Conservation (phyloP, 495 filamentous ascomycete species). For the Letharia columbiana region DNA sequence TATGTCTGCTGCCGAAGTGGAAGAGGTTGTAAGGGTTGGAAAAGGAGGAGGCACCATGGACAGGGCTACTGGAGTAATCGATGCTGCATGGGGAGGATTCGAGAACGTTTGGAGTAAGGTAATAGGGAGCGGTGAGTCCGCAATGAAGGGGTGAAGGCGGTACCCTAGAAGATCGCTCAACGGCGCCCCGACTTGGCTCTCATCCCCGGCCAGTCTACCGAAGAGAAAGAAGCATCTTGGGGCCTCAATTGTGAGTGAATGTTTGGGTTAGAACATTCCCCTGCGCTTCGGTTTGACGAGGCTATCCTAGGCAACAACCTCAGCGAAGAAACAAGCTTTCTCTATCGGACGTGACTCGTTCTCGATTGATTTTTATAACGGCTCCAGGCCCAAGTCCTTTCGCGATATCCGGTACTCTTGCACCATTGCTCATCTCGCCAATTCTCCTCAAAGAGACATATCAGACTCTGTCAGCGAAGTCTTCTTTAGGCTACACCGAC, state of each 20-base stretch:
- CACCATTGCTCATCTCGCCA: not conserved
- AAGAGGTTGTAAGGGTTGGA: conserved; percentile 18
- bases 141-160: conserved; percentile 5
- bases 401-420: not conserved
- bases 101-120: conserved; percentile 62
- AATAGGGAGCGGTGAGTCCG: conserved; percentile 21
- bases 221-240: not conserved
- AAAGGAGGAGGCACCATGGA: conserved; percentile 12
- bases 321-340: not conserved
- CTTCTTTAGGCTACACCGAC: not conserved
- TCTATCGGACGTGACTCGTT: not conserved
- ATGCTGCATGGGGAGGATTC: conserved; percentile 36
- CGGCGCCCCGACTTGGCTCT: not conserved
- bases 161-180: not conserved
- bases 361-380: not conserved
- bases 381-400: too few relatives aligned
- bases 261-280: not conserved
- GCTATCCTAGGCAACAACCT: not conserved
- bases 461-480: not conserved
- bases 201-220: not conserved
- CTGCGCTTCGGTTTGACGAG: not conserved
- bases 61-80: conserved; percentile 10
- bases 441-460: not conserved
- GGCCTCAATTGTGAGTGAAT: not conserved
- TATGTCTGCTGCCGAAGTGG: conserved; percentile 4